phyloP scores from a whole-genome alignment of 257 asterid species.

The Gynochthodes officinalis region DNA sequence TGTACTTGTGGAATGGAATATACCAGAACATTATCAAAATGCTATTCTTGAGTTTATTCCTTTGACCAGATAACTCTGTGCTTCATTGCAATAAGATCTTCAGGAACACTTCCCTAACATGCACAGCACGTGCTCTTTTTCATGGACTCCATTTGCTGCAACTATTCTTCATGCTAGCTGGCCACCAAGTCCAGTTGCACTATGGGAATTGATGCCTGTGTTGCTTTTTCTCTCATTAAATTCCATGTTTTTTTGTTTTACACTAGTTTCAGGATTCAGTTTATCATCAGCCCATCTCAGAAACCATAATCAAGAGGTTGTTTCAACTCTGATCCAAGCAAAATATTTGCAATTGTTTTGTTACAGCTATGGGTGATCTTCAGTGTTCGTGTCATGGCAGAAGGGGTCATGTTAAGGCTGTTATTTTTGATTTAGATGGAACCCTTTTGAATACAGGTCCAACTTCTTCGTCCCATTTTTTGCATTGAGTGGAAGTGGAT shows the following conservation, averaged over 20 bases:
- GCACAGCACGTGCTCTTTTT: neutral
- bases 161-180: neutral
- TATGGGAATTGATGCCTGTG: conserved; percentile 25
- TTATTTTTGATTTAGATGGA: conserved; percentile 87
- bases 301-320: no score
- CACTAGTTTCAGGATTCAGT: neutral
- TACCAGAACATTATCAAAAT: neutral
- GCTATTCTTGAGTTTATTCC: neutral
- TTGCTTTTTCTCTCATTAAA: neutral
- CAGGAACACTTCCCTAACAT: neutral
- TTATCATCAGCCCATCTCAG: neutral
- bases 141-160: neutral
- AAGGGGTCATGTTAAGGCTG: conserved; percentile 42
- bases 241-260: neutral
- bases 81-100: no score
- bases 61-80: no score
- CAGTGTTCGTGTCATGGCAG: neutral
- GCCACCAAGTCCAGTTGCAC: conserved; percentile 18
- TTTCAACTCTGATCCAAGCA: neutral
- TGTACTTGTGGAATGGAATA: no score
- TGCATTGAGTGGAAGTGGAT: neutral
- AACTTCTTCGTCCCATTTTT: neutral
- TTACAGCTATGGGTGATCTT: conserved; percentile 26
- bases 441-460: conserved; percentile 81
- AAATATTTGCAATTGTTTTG: neutral